phyloP scores from a whole-genome alignment of 768 basidiomycete genomes.

The Kockovaella imperatae region DNA sequence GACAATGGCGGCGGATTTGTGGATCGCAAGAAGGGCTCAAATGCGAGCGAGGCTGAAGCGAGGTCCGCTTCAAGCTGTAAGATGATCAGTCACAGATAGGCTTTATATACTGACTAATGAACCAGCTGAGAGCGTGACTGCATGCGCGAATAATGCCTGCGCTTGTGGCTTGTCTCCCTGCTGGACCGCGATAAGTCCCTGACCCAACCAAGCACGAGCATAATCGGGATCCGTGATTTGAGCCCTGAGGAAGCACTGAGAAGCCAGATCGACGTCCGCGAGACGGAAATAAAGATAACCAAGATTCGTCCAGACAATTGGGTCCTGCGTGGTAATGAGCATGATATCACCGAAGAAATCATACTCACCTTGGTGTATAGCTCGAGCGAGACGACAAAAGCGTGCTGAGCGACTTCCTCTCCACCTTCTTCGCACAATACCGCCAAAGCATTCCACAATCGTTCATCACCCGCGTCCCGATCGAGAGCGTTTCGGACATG shows the following conservation, averaged over 20 bases:
- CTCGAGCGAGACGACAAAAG: slow-evolving; percentile 81
- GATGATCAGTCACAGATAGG: background rate
- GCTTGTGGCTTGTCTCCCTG: slow-evolving; percentile 54
- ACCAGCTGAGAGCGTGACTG: slow-evolving; percentile 43
- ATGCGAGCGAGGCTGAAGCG: slow-evolving; percentile 60
- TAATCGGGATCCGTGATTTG: slow-evolving; percentile 90
- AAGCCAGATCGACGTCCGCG: slow-evolving; percentile 70
- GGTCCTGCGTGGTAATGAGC: slow-evolving; percentile 50
- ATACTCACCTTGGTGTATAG: slow-evolving; percentile 65
- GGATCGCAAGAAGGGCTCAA: slow-evolving; percentile 45
- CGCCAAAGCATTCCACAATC: slow-evolving; percentile 78
- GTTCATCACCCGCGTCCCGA: slow-evolving; percentile 61
- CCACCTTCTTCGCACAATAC: slow-evolving; percentile 60
- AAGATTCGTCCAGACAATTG: slow-evolving; percentile 72
- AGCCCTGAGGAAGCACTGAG: slow-evolving; percentile 74
- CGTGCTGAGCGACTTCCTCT: slow-evolving; percentile 75
- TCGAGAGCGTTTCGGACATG: slow-evolving; percentile 63
- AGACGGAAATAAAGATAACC: slow-evolving; percentile 78
- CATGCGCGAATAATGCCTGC: slow-evolving; percentile 50
- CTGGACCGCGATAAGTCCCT: slow-evolving; percentile 46
- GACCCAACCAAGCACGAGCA: slow-evolving; percentile 81
- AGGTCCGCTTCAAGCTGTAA: slow-evolving; percentile 71
- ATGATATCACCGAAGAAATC: background rate
- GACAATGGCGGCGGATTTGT: slow-evolving; percentile 39
- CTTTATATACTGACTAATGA: slow-evolving; percentile 33